phyloP scores from a whole-genome alignment of 208 protist genomes.

The Sergeia podlipaevii region DNA sequence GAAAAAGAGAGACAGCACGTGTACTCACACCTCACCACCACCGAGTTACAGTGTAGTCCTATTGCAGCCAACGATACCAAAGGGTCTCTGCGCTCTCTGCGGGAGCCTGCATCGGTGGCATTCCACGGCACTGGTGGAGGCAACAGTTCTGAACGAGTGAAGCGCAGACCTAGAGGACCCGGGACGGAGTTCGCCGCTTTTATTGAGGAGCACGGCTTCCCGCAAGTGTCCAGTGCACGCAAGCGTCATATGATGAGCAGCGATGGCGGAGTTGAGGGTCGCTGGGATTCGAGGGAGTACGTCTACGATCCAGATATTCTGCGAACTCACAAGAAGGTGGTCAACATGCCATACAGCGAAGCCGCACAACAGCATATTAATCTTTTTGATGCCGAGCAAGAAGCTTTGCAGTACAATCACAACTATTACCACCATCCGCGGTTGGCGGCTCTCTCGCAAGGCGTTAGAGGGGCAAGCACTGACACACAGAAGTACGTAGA shows the following conservation, averaged over 20 bases:
- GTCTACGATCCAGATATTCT: conserved; percentile 5
- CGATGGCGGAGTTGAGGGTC: too few relatives aligned
- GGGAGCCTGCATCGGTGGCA: neutral
- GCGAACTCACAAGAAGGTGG: conserved; percentile 15
- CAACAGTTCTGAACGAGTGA: neutral
- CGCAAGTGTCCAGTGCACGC: too few relatives aligned
- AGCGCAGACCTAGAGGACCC: conserved; percentile 27
- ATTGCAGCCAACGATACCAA: too few relatives aligned
- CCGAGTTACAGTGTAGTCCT: too few relatives aligned
- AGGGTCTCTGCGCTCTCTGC: too few relatives aligned
- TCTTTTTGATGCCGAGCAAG: too few relatives aligned
- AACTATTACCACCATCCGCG: neutral
- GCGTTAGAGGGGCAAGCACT: neutral
- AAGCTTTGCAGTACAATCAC: too few relatives aligned
- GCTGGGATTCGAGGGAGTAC: conserved; percentile 10
- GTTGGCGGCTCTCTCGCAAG: neutral
- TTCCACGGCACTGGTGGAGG: neutral
- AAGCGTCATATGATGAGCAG: too few relatives aligned
- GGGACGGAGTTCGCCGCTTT: conserved; percentile 26
- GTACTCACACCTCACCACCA: too few relatives aligned
- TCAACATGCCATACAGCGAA: too few relatives aligned
- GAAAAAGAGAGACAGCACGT: too few relatives aligned
- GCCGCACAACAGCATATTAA: too few relatives aligned
- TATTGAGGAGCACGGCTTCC: conserved; percentile 44
- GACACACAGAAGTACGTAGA: neutral